Evolutionary conservation across 208 protist species (phyloP).

Genomic region (Leishmania mexicana): DNA sequence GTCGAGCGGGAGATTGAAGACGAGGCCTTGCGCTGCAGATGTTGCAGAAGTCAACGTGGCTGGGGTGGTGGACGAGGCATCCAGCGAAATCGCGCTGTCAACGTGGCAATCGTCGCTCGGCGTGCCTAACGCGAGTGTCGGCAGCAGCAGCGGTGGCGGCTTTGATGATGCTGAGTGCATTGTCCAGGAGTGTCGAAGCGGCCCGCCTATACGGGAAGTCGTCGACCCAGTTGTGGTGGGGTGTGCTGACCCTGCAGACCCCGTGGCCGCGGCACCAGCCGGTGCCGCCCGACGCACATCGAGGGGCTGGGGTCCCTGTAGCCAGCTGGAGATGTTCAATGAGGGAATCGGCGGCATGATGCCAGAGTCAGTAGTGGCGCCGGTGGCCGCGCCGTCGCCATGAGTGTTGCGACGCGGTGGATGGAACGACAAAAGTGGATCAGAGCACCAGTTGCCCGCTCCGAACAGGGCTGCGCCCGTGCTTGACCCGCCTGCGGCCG

Average conservation of each 20-base stretch:
- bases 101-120: not conserved
- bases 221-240: not conserved
- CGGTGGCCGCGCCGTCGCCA: not conserved
- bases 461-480: not conserved
- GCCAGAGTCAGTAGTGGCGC: too few relatives aligned
- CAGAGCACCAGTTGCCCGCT: conserved; percentile 9
- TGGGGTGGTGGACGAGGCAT: not conserved
- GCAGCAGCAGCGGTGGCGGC: conserved; percentile 3
- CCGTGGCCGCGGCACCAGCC: not conserved
- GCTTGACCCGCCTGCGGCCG: not conserved
- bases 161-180: not conserved
- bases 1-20: not conserved
- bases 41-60: not conserved
- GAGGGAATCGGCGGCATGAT: conserved; percentile 2
- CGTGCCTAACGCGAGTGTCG: conserved; percentile 5
- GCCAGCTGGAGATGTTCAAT: conserved; percentile 24
- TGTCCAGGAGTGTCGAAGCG: not conserved
- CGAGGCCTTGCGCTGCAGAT: not conserved
- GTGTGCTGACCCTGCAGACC: not conserved
- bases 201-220: conserved; percentile 6
- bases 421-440: conserved; percentile 15
- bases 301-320: conserved; percentile 31
- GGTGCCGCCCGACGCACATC: conserved; percentile 22
- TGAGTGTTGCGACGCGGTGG: not conserved
- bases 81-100: not conserved